Conservation (phyloP, 2,329 filamentous ascomycete genomes). For the Pyricularia grisea region DNA sequence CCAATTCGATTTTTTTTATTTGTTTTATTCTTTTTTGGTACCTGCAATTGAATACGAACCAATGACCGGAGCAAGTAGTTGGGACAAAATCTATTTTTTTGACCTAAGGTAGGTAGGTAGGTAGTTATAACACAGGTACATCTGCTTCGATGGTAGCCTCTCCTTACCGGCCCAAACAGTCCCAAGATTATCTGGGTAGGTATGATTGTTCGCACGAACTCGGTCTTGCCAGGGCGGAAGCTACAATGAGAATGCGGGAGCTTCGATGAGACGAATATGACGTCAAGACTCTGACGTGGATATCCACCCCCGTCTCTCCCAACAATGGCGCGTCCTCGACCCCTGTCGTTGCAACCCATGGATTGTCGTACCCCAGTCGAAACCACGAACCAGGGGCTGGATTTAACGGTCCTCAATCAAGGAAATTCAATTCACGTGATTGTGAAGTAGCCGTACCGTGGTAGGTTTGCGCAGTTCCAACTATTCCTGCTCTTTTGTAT, state of each 20-base stretch:
- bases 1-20: neutral
- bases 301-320: neutral
- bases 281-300: neutral
- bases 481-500: neutral
- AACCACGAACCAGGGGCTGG: neutral
- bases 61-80: neutral
- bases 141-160: neutral
- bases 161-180: neutral
- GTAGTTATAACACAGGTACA: neutral
- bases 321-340: neutral
- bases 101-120: too few relatives aligned
- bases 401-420: neutral
- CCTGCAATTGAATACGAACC: neutral
- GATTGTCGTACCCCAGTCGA: neutral
- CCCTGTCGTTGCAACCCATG: neutral
- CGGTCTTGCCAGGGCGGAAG: neutral
- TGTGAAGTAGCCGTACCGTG: neutral
- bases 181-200: neutral
- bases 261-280: neutral
- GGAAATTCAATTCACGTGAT: neutral
- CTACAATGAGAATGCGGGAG: neutral
- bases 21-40: neutral
- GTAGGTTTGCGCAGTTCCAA: neutral
- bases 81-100: neutral
- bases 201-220: neutral